These are phyloP conservation scores for Linum tenue DNA, from an alignment of 345 rosid species.

Conservation along the genomic window DNA sequence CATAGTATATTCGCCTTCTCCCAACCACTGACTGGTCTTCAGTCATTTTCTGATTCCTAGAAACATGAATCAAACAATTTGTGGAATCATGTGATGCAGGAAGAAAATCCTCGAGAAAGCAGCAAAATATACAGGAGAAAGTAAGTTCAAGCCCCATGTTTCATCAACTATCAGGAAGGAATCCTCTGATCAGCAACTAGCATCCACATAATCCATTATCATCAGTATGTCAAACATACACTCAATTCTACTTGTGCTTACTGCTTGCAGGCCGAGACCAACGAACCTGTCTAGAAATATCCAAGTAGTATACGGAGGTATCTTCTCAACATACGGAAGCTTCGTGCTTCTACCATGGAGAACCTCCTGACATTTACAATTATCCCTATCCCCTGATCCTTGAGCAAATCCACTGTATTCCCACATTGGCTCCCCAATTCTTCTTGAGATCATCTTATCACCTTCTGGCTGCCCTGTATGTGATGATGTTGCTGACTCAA, in stretches of 20 bases:
- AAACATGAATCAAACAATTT: neutral
- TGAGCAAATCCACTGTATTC: slow-evolving; percentile 44
- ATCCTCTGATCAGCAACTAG: neutral
- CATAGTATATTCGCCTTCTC: slow-evolving; percentile 94
- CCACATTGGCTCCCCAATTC: slow-evolving; percentile 51
- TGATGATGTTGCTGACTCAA: slow-evolving; percentile 35
- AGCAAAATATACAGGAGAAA: slow-evolving; percentile 6
- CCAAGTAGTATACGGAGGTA: slow-evolving; percentile 94
- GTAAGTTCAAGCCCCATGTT: neutral
- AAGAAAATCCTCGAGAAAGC: slow-evolving; percentile 10
- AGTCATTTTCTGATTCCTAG: slow-evolving; percentile 95
- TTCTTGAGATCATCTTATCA: slow-evolving; percentile 27
- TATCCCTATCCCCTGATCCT: slow-evolving; percentile 60
- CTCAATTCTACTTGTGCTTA: neutral
- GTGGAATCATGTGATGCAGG: slow-evolving; percentile 8
- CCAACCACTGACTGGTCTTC: slow-evolving; percentile 99
- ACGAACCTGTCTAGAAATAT: slow-evolving; percentile 85
- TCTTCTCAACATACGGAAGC: slow-evolving; percentile 58
- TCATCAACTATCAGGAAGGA: neutral
- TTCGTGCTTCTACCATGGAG: slow-evolving; percentile 29
- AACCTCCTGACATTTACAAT: slow-evolving; percentile 53
- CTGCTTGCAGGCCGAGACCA: neutral
- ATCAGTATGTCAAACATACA: slow-evolving; percentile 1
- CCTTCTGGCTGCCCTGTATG: slow-evolving; percentile 24
- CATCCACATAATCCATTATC: slow-evolving; percentile 1